phyloP scores from a whole-genome alignment of 768 basidiomycete genomes.

The Dioszegia hungarica region DNA sequence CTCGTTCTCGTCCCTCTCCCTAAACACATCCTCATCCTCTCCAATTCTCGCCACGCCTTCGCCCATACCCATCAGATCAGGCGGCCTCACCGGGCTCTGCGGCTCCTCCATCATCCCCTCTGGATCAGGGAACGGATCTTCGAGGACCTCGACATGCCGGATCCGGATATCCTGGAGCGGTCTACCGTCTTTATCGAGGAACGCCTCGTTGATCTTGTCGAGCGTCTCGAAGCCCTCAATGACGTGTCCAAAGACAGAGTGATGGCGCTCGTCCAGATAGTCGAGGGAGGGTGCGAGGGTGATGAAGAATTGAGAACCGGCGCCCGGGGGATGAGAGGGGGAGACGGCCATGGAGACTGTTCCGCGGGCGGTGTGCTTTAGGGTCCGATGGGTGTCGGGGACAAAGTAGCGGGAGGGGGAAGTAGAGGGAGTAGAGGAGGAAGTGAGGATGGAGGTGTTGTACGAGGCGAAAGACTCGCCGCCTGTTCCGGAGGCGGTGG shows the following conservation, averaged over 20 bases:
- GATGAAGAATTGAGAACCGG: constrained; percentile 94
- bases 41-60: constrained; percentile 67
- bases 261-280: constrained; percentile 86
- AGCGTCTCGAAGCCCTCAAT: constrained; percentile 90
- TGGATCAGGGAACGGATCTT: constrained; percentile 94
- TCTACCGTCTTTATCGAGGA: constrained; percentile 77
- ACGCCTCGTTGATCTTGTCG: constrained; percentile 87
- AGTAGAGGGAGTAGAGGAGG: constrained; percentile 50
- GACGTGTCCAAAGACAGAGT: constrained; percentile 86
- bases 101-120: constrained; percentile 66
- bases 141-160: constrained; percentile 90
- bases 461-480: constrained; percentile 85
- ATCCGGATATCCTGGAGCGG: constrained; percentile 93
- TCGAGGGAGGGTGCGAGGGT: constrained; percentile 86
- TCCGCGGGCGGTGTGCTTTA: constrained; percentile 79
- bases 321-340: constrained; percentile 59
- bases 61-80: constrained; percentile 56
- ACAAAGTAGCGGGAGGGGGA: constrained; percentile 69
- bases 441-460: constrained; percentile 47
- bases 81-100: constrained; percentile 70
- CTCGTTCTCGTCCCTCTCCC: constrained; percentile 77
- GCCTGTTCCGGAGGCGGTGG: constrained; percentile 87
- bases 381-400: constrained; percentile 62
- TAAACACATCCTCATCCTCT: constrained; percentile 87
- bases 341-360: constrained; percentile 98